Base-by-base conservation (phyloP, 768 basidiomycete species). In the Lactifluus piperatus region DNA sequence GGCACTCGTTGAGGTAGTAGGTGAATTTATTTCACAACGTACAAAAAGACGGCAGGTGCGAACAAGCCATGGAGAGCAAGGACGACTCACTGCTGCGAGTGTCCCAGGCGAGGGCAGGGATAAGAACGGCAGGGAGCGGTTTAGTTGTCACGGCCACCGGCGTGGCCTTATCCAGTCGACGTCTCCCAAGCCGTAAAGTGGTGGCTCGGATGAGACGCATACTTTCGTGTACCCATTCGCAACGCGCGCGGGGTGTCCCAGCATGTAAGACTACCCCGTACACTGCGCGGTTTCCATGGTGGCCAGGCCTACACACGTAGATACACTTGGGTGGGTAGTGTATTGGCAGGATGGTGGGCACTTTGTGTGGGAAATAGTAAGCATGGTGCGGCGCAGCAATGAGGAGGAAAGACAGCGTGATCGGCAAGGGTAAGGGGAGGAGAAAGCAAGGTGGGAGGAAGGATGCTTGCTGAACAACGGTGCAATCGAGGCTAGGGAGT, bases 21-120 rank as follows among this genome's bases (percentile, higher is more conserved):
- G 59, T 58, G n/a, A 30, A 39, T n/a, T 53, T 34, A 39, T n/a
- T 53, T 57, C 34, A 43, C 57, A 64, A n/a, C 20, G 51, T 62
- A 44, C 46, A 57, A 36, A 57, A 36, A 48, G n/a, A n/a, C 22
- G 41, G 43, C 29, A 22, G 5, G 37, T 34, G 34, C 34, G 10
- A 13, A 3, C 34, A 8, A 30, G 8, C 8, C 8, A 30, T 30
- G 22, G 36, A n/a, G n/a, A 32, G 46, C 24, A 24, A 22, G 34
- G 47, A 18, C 29, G 22, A 50, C 18, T 13, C 30, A 10, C 2
- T 51, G 58, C 43, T 39, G 30, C 20, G 39, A 45, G 46, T 34
- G 24, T 45, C 34, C 37, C 51, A 22, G 34, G 51, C 32, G 60
- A 37, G 52, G 62, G 60, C n/a, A 41, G 46, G 51, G 24, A 65